Conservation (phyloP, 176 grass and related monocot species). For the Hsuehochloa calcarea region DNA sequence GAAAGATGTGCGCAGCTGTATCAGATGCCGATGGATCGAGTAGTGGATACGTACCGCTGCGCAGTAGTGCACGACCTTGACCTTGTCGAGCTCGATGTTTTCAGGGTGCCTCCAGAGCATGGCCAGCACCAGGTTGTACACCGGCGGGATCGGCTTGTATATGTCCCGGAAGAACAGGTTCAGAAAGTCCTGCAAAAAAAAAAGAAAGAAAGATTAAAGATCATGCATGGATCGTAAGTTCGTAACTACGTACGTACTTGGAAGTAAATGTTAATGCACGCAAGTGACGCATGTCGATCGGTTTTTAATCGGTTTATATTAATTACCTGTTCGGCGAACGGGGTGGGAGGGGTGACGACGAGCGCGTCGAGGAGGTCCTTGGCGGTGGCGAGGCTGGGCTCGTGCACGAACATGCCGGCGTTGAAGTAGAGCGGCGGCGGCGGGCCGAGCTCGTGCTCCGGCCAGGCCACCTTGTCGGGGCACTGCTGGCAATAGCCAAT, state of each 20-base stretch:
- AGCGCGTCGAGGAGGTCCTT: constrained; percentile 44
- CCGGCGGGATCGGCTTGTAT: constrained; percentile 54
- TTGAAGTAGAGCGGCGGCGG: constrained; percentile 82
- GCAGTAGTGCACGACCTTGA: constrained; percentile 93
- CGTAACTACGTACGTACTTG: background rate
- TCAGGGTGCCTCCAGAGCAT: constrained; percentile 92
- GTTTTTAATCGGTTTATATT: background rate
- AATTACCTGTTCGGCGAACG: constrained; percentile 76
- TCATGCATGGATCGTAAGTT: background rate
- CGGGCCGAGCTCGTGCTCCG: constrained; percentile 33
- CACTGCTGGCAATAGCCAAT: constrained; percentile 85
- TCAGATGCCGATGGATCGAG: background rate
- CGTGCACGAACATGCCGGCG: constrained; percentile 80
- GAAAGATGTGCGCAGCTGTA: background rate
- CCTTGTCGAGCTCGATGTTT: constrained; percentile 51
- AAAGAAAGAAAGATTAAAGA: too few relatives aligned
- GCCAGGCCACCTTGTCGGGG: constrained; percentile 48
- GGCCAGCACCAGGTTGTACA: constrained; percentile 79
- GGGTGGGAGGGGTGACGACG: constrained; percentile 42
- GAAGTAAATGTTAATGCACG: background rate
- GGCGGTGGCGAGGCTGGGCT: constrained; percentile 51
- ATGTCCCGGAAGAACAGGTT: constrained; percentile 72
- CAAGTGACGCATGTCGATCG: background rate
- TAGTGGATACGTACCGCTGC: constrained; percentile 42
- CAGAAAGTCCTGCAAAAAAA: constrained; percentile 60